A percentile compares a stretch with the other conserved stretches of the same genome.
phyloP scores from a whole-genome alignment of 2,329 filamentous ascomycete genomes.

The Fusarium poae region DNA sequence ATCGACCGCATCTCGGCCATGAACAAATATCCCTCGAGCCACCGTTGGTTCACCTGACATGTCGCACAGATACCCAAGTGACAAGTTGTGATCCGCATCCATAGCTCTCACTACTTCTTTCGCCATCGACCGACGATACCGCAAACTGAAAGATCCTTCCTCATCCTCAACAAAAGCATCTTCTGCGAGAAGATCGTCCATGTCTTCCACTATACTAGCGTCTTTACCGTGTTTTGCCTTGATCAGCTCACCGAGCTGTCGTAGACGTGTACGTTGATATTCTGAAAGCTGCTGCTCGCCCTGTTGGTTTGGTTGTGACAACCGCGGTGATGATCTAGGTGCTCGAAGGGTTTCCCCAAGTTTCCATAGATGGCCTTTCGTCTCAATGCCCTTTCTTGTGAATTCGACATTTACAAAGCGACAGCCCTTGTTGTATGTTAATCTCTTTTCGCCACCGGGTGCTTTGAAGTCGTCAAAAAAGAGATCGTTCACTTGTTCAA shows the following conservation, averaged over 20 bases:
- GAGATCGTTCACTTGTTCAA: constrained; percentile 25
- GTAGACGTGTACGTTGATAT: constrained; percentile 29
- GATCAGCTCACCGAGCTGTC: constrained; percentile 30
- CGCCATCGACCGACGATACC: constrained; percentile 38
- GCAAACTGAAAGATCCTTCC: constrained; percentile 22
- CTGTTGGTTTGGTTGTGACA: constrained; percentile 25
- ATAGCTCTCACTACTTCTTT: constrained; percentile 40
- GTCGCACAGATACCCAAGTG: constrained; percentile 36
- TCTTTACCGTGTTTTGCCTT: not conserved
- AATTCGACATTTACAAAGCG: constrained; percentile 41
- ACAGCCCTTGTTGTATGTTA: constrained; percentile 49
- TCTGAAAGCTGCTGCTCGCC: constrained; percentile 25
- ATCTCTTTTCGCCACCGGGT: constrained; percentile 15
- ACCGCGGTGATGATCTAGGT: constrained; percentile 13
- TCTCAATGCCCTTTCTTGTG: constrained; percentile 31
- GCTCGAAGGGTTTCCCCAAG: constrained; percentile 36
- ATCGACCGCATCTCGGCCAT: not conserved
- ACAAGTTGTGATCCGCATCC: constrained; percentile 21
- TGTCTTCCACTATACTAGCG: not conserved
- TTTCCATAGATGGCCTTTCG: constrained; percentile 48
- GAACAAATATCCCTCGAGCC: constrained; percentile 33
- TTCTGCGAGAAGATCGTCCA: constrained; percentile 19
- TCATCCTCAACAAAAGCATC: constrained; percentile 21
- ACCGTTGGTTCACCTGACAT: not conserved
- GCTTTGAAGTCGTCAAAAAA: constrained; percentile 43